Evolutionary conservation across 2,329 filamentous ascomycete species (phyloP).

Genomic region (Pyrenochaeta sp.): DNA sequence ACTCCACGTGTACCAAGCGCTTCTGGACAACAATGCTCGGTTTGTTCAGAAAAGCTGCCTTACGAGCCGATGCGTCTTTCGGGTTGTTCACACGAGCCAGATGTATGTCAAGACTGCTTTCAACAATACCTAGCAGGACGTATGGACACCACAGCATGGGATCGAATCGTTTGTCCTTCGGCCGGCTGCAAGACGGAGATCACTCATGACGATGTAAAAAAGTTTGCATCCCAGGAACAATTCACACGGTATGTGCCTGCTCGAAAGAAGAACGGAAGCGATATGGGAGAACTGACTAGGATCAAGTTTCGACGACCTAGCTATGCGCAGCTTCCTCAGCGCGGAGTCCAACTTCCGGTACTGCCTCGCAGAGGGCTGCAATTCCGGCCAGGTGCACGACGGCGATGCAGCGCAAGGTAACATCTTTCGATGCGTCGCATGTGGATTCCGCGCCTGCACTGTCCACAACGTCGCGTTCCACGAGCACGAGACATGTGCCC

Average conservation of each 20-base stretch:
- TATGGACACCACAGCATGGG: neutral
- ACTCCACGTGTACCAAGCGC: no score
- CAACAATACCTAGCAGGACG: neutral
- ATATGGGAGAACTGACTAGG: neutral
- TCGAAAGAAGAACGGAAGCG: neutral
- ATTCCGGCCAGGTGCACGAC: conserved; percentile 7
- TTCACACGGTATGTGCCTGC: conserved; percentile 2
- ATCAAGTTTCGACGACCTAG: conserved; percentile 6
- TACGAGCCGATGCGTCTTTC: neutral
- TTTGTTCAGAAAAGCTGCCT: neutral
- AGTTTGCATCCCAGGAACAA: neutral
- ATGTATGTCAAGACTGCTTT: conserved; percentile 4
- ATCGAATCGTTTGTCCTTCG: conserved; percentile 1
- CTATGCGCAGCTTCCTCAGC: neutral
- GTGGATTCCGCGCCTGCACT: conserved; percentile 3
- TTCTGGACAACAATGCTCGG: conserved; percentile 3
- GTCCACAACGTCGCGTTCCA: conserved; percentile 11
- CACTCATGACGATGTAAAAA: conserved; percentile 5
- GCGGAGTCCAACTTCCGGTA: neutral
- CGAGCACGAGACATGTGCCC: conserved; percentile 3
- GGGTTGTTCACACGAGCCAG: conserved; percentile 1
- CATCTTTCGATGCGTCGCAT: conserved; percentile 7
- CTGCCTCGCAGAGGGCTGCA: conserved; percentile 3
- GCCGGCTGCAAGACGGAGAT: neutral
- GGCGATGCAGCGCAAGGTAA: neutral